phyloP scores from a whole-genome alignment of 176 grass and related monocot species.

The Saccharum officinarum region DNA sequence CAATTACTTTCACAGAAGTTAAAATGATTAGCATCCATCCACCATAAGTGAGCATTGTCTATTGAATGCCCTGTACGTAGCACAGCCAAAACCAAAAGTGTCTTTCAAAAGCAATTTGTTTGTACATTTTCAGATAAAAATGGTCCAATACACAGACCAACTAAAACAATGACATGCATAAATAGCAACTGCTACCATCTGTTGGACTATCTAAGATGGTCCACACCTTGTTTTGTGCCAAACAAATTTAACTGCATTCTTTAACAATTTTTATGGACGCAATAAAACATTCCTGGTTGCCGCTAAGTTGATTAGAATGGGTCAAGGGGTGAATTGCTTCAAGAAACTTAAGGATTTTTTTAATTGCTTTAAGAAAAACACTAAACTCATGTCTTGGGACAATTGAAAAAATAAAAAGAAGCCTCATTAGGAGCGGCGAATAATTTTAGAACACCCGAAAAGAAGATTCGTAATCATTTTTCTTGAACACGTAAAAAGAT shows the following conservation, averaged over 20 bases:
- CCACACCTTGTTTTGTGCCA: neutral
- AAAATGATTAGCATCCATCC: neutral
- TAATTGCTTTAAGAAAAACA: neutral
- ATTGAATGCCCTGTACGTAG: neutral
- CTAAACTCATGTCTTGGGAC: neutral
- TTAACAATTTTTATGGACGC: neutral
- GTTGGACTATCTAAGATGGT: neutral
- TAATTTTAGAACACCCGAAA: neutral
- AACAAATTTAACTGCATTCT: neutral
- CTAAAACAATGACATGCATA: neutral
- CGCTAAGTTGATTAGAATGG: neutral
- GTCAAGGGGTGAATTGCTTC: neutral
- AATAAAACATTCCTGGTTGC: neutral
- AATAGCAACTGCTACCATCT: neutral
- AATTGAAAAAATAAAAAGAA: neutral
- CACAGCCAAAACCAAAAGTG: neutral
- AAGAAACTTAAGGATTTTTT: neutral
- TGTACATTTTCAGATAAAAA: neutral
- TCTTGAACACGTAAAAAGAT: neutral
- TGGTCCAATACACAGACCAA: neutral
- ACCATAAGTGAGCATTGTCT: neutral
- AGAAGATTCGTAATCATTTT: neutral
- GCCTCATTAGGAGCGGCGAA: neutral
- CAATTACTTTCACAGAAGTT: slow-evolving; percentile 9
- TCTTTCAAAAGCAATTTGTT: neutral